Evolutionary conservation across 2,329 filamentous ascomycete species (phyloP).

Genomic region (Eutypa lata): DNA sequence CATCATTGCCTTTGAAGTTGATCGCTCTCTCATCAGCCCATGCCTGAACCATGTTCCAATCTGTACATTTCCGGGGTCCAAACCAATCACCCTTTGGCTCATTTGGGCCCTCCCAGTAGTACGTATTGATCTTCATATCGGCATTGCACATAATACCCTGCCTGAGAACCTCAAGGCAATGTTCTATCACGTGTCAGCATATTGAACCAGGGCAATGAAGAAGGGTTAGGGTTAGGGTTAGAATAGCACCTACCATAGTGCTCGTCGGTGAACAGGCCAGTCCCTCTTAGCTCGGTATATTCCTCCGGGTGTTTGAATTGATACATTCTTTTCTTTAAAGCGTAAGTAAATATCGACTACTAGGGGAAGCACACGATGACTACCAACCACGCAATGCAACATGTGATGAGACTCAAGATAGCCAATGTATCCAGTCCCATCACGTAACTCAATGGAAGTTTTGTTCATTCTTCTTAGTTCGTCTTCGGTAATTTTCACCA

Average conservation of each 20-base stretch:
- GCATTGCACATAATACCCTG: slow-evolving; percentile 6
- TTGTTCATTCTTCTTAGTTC: slow-evolving; percentile 6
- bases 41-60: slow-evolving; percentile 1
- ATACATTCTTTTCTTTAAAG: slow-evolving; percentile 3
- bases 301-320: background rate
- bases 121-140: slow-evolving; percentile 1
- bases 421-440: slow-evolving; percentile 4
- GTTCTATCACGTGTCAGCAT: background rate
- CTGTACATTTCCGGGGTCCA: slow-evolving; percentile 1
- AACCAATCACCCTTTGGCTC: background rate
- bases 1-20: too few species aligned
- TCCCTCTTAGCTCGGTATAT: background rate
- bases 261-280: too few species aligned
- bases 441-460: slow-evolving; percentile 1
- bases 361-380: background rate
- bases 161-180: slow-evolving; percentile 1
- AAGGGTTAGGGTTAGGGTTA: too few species aligned
- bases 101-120: background rate
- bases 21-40: slow-evolving; percentile 3
- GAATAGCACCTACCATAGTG: background rate
- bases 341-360: background rate
- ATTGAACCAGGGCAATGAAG: background rate
- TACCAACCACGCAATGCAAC: slow-evolving; percentile 5
- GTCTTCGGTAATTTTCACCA: slow-evolving; percentile 1
- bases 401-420: slow-evolving; percentile 5